phyloP scores from a whole-genome alignment of 257 asterid genomes.

The Plantago elongata region DNA sequence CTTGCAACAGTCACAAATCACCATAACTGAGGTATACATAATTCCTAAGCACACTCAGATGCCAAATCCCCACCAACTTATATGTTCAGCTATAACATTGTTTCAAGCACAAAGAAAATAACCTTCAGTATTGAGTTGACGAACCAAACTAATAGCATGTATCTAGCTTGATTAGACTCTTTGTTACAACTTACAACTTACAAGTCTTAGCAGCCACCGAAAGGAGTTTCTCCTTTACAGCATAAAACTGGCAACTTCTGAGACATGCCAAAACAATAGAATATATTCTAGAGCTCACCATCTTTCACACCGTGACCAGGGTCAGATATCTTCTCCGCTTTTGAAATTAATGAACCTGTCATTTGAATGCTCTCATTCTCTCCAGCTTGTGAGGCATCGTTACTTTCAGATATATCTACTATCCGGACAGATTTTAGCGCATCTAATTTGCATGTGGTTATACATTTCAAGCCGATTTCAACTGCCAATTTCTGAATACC shows the following conservation, averaged over 20 bases:
- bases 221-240: neutral
- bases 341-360: slow-evolving; percentile 22
- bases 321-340: slow-evolving; percentile 18
- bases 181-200: no score
- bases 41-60: neutral
- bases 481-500: slow-evolving; percentile 77
- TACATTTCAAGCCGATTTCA: slow-evolving; percentile 77
- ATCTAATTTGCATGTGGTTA: slow-evolving; percentile 76
- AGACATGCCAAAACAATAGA: neutral
- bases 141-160: neutral
- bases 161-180: neutral
- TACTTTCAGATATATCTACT: slow-evolving; percentile 33
- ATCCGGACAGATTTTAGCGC: slow-evolving; percentile 67
- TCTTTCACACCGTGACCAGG: slow-evolving; percentile 27
- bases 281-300: slow-evolving; percentile 25
- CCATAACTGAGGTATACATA: neutral
- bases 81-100: neutral
- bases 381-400: slow-evolving; percentile 27
- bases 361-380: slow-evolving; percentile 19
- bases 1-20: neutral
- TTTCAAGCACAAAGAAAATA: neutral
- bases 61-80: neutral
- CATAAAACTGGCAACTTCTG: no score
- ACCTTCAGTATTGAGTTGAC: neutral
- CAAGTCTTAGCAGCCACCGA: neutral